Evolutionary conservation across 352 stramenopile species (phyloP).

Genomic region (Phytopythium montanum): DNA sequence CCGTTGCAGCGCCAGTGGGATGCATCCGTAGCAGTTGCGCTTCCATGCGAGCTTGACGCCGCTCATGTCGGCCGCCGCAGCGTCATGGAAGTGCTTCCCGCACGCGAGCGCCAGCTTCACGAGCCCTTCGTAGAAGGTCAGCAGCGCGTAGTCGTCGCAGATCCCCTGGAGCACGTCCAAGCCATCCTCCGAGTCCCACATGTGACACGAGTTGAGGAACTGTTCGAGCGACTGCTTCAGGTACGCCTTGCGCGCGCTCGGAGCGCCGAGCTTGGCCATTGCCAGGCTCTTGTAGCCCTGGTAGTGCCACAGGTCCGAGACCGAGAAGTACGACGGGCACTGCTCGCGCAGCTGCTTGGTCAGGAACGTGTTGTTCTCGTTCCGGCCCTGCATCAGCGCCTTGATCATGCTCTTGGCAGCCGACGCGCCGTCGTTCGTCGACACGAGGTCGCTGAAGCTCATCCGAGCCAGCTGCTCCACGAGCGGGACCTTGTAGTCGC

Average conservation of each 20-base stretch:
- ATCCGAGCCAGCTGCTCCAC: conserved; percentile 62
- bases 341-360: conserved; percentile 83
- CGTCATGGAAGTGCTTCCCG: conserved; percentile 76
- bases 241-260: conserved; percentile 55
- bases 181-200: conserved; percentile 82
- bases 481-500: conserved; percentile 65
- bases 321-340: conserved; percentile 81
- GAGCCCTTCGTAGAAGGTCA: conserved; percentile 84
- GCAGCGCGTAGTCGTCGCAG: conserved; percentile 73
- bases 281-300: conserved; percentile 84
- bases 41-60: conserved; percentile 69
- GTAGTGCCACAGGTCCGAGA: conserved; percentile 79
- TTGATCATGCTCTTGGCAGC: conserved; percentile 80
- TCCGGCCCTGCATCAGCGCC: conserved; percentile 64
- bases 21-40: conserved; percentile 70
- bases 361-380: conserved; percentile 81
- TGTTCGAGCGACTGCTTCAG: conserved; percentile 72
- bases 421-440: conserved; percentile 49
- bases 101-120: conserved; percentile 81
- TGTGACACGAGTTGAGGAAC: conserved; percentile 80
- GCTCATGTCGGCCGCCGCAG: conserved; percentile 54
- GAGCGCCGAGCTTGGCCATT: conserved; percentile 62
- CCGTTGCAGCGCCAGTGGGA: conserved; percentile 61
- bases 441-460: conserved; percentile 75
- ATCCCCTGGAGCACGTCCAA: conserved; percentile 74